phyloP scores from a whole-genome alignment of 495 filamentous ascomycete genomes.

The Xylaria castorea region DNA sequence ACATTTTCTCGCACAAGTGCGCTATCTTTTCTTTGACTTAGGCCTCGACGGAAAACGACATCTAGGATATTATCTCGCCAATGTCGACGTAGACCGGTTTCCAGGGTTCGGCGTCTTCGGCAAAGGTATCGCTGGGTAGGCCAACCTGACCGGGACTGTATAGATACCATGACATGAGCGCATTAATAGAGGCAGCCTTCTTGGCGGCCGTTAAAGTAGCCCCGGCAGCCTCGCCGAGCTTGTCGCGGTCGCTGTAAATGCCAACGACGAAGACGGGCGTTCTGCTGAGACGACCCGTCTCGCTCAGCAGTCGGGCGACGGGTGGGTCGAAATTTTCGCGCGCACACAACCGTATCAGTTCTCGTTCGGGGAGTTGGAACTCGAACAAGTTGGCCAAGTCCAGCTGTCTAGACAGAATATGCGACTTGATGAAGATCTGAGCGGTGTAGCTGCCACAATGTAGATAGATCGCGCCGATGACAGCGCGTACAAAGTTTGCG shows the following conservation, averaged over 20 bases:
- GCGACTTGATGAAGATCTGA: slow-evolving; percentile 80
- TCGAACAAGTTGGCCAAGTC: slow-evolving; percentile 77
- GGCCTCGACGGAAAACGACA: slow-evolving; percentile 31
- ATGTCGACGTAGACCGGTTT: slow-evolving; percentile 85
- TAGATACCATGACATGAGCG: slow-evolving; percentile 93
- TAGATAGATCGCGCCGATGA: slow-evolving; percentile 83
- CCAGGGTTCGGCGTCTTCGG: slow-evolving; percentile 67
- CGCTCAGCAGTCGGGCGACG: slow-evolving; percentile 82
- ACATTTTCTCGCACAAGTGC: slow-evolving; percentile 21
- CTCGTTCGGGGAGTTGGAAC: slow-evolving; percentile 81
- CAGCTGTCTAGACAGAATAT: slow-evolving; percentile 81
- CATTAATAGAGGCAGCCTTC: slow-evolving; percentile 76
- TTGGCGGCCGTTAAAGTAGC: slow-evolving; percentile 77
- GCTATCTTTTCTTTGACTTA: neutral
- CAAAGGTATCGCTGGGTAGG: slow-evolving; percentile 82
- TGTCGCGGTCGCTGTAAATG: slow-evolving; percentile 85
- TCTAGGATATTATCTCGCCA: slow-evolving; percentile 82
- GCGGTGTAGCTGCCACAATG: slow-evolving; percentile 73
- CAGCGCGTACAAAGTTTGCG: slow-evolving; percentile 75
- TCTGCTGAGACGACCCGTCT: slow-evolving; percentile 83
- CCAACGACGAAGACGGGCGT: slow-evolving; percentile 94
- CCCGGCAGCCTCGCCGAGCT: slow-evolving; percentile 85
- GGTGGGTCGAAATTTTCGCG: slow-evolving; percentile 89
- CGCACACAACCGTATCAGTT: slow-evolving; percentile 78
- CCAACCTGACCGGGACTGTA: slow-evolving; percentile 77